Evolutionary conservation across 352 stramenopile species (phyloP).

Genomic region (Pythium sukuiense): DNA sequence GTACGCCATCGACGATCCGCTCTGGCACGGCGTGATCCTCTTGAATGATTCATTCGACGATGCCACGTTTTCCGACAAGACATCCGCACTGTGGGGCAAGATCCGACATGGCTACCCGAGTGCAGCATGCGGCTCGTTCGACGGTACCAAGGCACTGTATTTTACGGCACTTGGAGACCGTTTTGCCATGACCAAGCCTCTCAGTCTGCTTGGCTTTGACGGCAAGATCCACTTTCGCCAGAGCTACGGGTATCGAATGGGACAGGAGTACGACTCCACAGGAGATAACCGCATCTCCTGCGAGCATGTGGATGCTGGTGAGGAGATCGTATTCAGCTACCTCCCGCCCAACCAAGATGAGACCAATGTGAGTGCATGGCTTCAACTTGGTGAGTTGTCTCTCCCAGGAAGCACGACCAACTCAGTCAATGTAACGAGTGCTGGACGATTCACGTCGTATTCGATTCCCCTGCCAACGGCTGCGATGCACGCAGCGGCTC

Average conservation of each 20-base stretch:
- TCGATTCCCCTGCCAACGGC: slow-evolving; percentile 38
- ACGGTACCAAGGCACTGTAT: slow-evolving; percentile 51
- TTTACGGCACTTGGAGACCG: slow-evolving; percentile 65
- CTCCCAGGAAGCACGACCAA: slow-evolving; percentile 8
- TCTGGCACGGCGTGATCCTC: slow-evolving; percentile 52
- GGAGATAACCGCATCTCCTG: slow-evolving; percentile 67
- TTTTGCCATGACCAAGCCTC: slow-evolving; percentile 39
- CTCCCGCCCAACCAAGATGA: slow-evolving; percentile 32
- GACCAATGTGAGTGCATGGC: slow-evolving; percentile 49
- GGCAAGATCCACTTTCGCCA: slow-evolving; percentile 67
- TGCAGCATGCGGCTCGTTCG: slow-evolving; percentile 41
- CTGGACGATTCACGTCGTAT: slow-evolving; percentile 13
- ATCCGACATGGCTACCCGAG: slow-evolving; percentile 66
- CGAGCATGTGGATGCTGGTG: slow-evolving; percentile 41
- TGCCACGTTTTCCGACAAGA: slow-evolving; percentile 12
- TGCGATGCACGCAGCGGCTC: slow-evolving; percentile 45
- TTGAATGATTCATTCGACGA: slow-evolving; percentile 65
- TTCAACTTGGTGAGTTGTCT: slow-evolving; percentile 35
- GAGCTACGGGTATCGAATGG: slow-evolving; percentile 45
- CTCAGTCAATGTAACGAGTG: neutral
- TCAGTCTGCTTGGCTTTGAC: slow-evolving; percentile 55
- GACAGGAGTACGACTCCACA: slow-evolving; percentile 44
- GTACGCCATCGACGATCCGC: slow-evolving; percentile 35
- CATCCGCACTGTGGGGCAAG: slow-evolving; percentile 46
- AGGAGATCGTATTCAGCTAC: slow-evolving; percentile 61